Base-by-base conservation (phyloP, 1,284 basidiomycete genomes). In the Ustilago loliicola region DNA sequence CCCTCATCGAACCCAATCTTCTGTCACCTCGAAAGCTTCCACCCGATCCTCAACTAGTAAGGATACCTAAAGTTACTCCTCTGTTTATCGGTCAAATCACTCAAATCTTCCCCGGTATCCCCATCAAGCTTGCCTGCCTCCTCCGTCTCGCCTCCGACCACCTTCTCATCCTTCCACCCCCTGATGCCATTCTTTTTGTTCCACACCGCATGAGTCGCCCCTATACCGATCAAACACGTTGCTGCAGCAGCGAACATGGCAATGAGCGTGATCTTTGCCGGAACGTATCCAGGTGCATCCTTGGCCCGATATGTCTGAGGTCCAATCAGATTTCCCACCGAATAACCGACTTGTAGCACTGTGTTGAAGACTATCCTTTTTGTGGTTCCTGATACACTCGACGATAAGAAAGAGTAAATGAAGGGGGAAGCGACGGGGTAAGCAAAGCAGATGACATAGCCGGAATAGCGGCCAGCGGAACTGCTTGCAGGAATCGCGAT, bases 1-100 rank as follows among this genome's bases (percentile, higher is more conserved):
- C 10, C 47, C 47, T 48, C 23, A 19, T 38, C 58, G 13, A 38
- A 15, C 36, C 23, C 21, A 13, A n/a, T n/a, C 51, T 19, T 27
- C 23, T 59, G 40, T 38, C 54, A 29, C 47, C 27, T 56, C n/a
- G 9, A n/a, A n/a, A n/a, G n/a, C n/a, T 62, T 30, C 5, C 45
- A 15, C 25, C 9, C 51, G n/a, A 30, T 13, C 29, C 19, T 40
- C 8, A 8, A 40, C 66, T 76, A 85, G 64, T 83, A 81, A 21
- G 85, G 83, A 69, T 86, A 86, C 61, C 84, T 66, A 68, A 86
- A 86, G 23, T 45, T 69, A 19, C 72, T 55, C 29, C 83, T 74
- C 77, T 86, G 77, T 60, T 80, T 80, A 67, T 86, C 85, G 1
- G 85, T 85, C 61, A 77, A 66, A 61, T 86, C 85, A 17, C 80